These are phyloP conservation scores for Pseudocercospora crystallina DNA, from an alignment of 2,329 filamentous ascomycete species.

Conservation along the genomic window DNA sequence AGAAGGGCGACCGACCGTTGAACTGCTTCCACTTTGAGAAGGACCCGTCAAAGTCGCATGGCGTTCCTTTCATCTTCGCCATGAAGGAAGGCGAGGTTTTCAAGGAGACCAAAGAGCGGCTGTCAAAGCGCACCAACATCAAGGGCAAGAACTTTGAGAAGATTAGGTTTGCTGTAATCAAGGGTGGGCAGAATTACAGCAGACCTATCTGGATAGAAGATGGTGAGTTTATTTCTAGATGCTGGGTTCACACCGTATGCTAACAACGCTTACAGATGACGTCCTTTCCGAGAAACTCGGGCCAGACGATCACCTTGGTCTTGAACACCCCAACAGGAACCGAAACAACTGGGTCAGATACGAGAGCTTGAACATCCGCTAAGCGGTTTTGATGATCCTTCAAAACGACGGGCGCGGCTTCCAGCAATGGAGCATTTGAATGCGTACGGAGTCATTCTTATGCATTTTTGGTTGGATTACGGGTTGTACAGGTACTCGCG, in stretches of 20 bases:
- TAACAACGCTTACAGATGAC: constrained; percentile 40
- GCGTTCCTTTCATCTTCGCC: constrained; percentile 87
- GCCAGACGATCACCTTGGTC: constrained; percentile 47
- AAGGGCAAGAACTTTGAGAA: constrained; percentile 99
- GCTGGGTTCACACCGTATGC: not conserved
- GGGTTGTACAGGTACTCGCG: too few relatives aligned
- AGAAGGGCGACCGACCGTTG: constrained; percentile 61
- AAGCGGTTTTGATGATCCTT: not conserved
- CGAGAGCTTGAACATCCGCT: constrained; percentile 65
- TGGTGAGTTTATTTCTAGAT: constrained; percentile 58
- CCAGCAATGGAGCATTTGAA: too few relatives aligned
- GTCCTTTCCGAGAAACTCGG: constrained; percentile 46
- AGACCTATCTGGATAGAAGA: constrained; percentile 83
- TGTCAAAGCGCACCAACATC: constrained; percentile 88
- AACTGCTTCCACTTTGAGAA: constrained; percentile 90
- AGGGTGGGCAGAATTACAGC: constrained; percentile 62
- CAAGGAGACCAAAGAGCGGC: constrained; percentile 87
- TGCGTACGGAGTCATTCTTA: too few relatives aligned
- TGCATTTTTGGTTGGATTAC: too few relatives aligned
- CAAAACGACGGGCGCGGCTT: too few relatives aligned
- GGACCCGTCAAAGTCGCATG: constrained; percentile 79
- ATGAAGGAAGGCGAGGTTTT: constrained; percentile 84
- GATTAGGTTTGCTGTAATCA: constrained; percentile 89
- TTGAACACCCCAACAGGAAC: constrained; percentile 64
- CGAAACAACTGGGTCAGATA: constrained; percentile 59